Base-by-base conservation (phyloP, 2,329 filamentous ascomycete species). In the Orbilia javanica region DNA sequence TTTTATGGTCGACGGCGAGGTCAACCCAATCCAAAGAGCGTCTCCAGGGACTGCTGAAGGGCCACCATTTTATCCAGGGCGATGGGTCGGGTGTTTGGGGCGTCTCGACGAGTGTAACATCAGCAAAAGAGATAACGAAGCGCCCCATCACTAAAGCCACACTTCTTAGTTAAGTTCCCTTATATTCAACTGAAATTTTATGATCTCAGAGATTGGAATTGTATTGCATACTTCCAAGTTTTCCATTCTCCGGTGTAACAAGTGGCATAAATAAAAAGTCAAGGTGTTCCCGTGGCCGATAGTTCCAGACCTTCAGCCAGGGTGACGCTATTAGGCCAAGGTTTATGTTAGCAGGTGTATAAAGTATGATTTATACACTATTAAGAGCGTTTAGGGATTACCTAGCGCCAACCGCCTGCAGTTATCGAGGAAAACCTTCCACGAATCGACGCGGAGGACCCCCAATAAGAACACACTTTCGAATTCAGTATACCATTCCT, bases 221-320 rank as follows among this genome's bases (percentile, higher is more conserved):
- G 2, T 50, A 34, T 11, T 44, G 42, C 74, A 20, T 64, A 78
- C 74, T 72, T 22, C 74, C 74, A 29, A 36, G 52, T 25, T 64
- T 72, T 2, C 67, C 74, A 0, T 55, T 25, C 1, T 36, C 31
- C 7, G 74, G 74, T 50, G 74, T 72, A 18, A 55, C 34, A 2
- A 78, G 53, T 10, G 74, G 74, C 74, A 72, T 72, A 20, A 78
- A 78, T 15, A 78, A 48, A 29, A 78, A 78, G 18, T 78, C 74
- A 15, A 78, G 36, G 25, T 78, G 74, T 20, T 78, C 74, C 22
- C 74, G 64, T 18, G 73, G 67, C 4, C 74, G 67, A 48, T 68
- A 78, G 53, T 68, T 72, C 74, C 74, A 78, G 50, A 78, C 62
- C 36, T 72, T 78, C 3, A 78, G 34, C 74, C 74, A 78, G n/a